These are phyloP conservation scores for Cyclotella kingstonii DNA, from an alignment of 108 stramenopile species.

Conservation along the genomic window DNA sequence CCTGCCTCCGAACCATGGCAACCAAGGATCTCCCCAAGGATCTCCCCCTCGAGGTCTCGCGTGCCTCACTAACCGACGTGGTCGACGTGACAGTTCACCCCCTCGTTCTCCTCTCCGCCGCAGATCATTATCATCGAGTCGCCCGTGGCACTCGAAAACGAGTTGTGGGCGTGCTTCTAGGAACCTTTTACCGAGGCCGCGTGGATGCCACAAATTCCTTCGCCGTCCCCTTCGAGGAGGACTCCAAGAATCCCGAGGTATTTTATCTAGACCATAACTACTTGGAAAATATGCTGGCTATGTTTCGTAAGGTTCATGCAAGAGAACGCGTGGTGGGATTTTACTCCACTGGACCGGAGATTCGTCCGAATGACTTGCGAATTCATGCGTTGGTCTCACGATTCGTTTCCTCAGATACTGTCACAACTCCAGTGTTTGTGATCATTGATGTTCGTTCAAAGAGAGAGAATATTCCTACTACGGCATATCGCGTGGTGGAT, in stretches of 20 bases:
- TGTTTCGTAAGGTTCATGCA: constrained; percentile 87
- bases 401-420: constrained; percentile 60
- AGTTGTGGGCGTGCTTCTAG: constrained; percentile 96
- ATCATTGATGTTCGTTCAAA: constrained; percentile 97
- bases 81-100: constrained; percentile 92
- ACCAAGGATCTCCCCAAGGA: no score
- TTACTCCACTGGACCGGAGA: constrained; percentile 91
- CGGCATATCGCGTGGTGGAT: constrained; percentile 92
- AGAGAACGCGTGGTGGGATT: constrained; percentile 94
- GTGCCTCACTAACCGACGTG: no score
- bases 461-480: constrained; percentile 91
- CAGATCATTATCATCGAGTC: constrained; percentile 98
- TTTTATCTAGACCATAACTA: constrained; percentile 99
- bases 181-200: constrained; percentile 65
- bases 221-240: constrained; percentile 99
- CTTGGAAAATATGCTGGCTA: constrained; percentile 86
- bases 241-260: constrained; percentile 84
- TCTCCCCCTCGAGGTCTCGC: no score
- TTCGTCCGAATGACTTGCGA: constrained; percentile 87
- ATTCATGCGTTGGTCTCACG: constrained; percentile 83
- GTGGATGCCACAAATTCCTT: constrained; percentile 93
- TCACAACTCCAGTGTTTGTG: constrained; percentile 89
- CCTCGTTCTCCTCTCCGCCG: constrained; percentile 92
- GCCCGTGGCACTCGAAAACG: constrained; percentile 95
- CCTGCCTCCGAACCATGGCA: no score